Evolutionary conservation across 345 rosid genomes (phyloP).

Genomic region (Sisymbrium altissimum): DNA sequence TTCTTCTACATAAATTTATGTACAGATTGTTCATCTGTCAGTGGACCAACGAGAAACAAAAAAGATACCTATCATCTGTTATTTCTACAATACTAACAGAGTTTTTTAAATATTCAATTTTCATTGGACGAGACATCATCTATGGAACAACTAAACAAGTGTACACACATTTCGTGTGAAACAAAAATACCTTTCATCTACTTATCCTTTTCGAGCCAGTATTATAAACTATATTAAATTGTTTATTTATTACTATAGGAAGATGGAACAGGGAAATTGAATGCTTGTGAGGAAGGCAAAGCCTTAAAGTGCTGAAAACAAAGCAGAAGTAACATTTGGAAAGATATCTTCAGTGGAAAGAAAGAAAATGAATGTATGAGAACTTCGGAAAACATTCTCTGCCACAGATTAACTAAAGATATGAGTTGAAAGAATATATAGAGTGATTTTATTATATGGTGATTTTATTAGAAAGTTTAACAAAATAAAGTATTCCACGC

Average conservation of each 20-base stretch:
- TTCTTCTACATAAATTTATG: constrained; percentile 25
- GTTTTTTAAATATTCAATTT: background rate
- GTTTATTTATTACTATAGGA: background rate
- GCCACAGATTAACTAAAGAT: too few species aligned
- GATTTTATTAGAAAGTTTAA: too few species aligned
- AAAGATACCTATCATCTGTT: background rate
- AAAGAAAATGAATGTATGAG: background rate
- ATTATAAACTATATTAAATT: background rate
- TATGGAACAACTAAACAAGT: constrained; percentile 14
- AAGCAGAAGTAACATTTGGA: constrained; percentile 11
- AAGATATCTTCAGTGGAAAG: constrained; percentile 1
- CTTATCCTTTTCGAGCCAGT: background rate
- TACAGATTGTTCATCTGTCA: constrained; percentile 8
- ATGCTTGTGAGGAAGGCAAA: constrained; percentile 31
- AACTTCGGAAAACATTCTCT: constrained; percentile 14
- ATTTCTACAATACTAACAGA: background rate
- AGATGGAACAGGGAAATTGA: background rate
- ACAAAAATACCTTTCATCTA: constrained; percentile 19
- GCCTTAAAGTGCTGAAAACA: constrained; percentile 19
- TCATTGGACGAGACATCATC: background rate
- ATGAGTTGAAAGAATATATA: too few species aligned
- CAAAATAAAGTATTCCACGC: background rate
- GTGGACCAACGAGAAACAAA: constrained; percentile 6
- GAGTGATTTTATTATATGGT: too few species aligned
- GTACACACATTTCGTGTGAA: constrained; percentile 17